phyloP scores from a whole-genome alignment of 805 yeast genomes.

The Ogataea methanolica region DNA sequence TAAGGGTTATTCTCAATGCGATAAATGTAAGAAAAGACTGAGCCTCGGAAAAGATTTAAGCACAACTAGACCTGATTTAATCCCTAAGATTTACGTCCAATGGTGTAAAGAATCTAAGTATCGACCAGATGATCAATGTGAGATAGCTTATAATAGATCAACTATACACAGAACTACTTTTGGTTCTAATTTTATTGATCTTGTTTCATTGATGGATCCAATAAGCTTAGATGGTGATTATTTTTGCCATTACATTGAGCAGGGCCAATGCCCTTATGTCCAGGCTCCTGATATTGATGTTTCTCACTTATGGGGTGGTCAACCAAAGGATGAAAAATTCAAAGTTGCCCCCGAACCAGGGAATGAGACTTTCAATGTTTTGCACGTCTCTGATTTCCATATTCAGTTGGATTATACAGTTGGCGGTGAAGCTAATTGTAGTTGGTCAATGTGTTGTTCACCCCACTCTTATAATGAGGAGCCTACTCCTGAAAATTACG shows the following conservation, averaged over 20 bases:
- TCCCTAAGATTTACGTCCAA: slow-evolving; percentile 35
- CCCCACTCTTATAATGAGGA: slow-evolving; percentile 39
- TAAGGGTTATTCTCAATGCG: slow-evolving; percentile 23
- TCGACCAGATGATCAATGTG: slow-evolving; percentile 24
- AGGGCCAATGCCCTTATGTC: slow-evolving; percentile 22
- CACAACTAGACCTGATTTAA: slow-evolving; percentile 34
- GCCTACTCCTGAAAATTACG: slow-evolving; percentile 36
- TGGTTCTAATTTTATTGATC: slow-evolving; percentile 47
- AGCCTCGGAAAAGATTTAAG: slow-evolving; percentile 35
- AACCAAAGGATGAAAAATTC: slow-evolving; percentile 34
- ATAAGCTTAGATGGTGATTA: slow-evolving; percentile 52
- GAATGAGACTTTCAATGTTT: slow-evolving; percentile 47
- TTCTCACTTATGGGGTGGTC: slow-evolving; percentile 38
- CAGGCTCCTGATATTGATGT: slow-evolving; percentile 44
- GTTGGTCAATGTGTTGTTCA: slow-evolving; percentile 56
- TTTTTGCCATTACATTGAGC: slow-evolving; percentile 50
- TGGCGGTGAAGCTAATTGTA: slow-evolving; percentile 57
- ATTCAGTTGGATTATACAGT: slow-evolving; percentile 48
- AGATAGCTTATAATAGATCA: slow-evolving; percentile 31
- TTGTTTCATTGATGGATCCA: slow-evolving; percentile 49
- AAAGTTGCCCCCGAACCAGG: slow-evolving; percentile 37
- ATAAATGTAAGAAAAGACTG: slow-evolving; percentile 33
- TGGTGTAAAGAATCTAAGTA: slow-evolving; percentile 40
- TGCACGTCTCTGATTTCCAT: slow-evolving; percentile 67
- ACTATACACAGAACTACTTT: slow-evolving; percentile 33